Evolutionary conservation across 768 basidiomycete genomes (phyloP).

Genomic region (Steccherinum ochraceum): DNA sequence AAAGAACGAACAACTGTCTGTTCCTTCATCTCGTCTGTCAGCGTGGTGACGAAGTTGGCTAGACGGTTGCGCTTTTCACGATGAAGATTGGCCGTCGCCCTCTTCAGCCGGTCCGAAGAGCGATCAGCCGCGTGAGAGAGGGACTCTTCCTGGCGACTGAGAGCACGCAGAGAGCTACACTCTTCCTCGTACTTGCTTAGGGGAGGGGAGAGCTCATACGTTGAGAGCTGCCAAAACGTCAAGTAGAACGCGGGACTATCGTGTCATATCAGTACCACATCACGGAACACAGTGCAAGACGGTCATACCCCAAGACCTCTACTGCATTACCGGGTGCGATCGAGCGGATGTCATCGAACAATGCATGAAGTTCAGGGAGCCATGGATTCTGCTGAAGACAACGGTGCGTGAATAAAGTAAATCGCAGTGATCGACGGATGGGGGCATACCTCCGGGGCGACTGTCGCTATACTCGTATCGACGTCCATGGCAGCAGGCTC

Average conservation of each 20-base stretch:
- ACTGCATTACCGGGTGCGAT: constrained; percentile 61
- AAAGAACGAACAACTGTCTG: constrained; percentile 67
- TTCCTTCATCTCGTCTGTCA: constrained; percentile 69
- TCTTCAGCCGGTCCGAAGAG: constrained; percentile 57
- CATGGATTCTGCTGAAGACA: constrained; percentile 53
- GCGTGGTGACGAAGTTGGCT: constrained; percentile 48
- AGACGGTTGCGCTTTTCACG: constrained; percentile 61
- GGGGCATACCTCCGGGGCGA: constrained; percentile 5
- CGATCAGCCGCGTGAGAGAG: constrained; percentile 63
- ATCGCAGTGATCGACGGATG: background rate
- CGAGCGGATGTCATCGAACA: constrained; percentile 72
- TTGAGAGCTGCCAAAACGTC: constrained; percentile 95
- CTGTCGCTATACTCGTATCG: background rate
- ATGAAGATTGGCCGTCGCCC: constrained; percentile 51
- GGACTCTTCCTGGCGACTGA: constrained; percentile 65
- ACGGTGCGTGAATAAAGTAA: background rate
- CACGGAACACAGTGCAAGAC: too few relatives aligned
- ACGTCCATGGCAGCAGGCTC: constrained; percentile 16
- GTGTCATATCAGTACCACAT: too few relatives aligned
- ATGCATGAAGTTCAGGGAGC: constrained; percentile 63
- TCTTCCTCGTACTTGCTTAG: constrained; percentile 75
- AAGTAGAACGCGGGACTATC: constrained; percentile 84
- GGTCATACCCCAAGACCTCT: constrained; percentile 72
- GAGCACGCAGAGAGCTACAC: constrained; percentile 47
- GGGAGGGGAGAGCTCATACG: constrained; percentile 83